Conservation (phyloP, 495 filamentous ascomycete genomes). For the Talaromyces thailandensis region DNA sequence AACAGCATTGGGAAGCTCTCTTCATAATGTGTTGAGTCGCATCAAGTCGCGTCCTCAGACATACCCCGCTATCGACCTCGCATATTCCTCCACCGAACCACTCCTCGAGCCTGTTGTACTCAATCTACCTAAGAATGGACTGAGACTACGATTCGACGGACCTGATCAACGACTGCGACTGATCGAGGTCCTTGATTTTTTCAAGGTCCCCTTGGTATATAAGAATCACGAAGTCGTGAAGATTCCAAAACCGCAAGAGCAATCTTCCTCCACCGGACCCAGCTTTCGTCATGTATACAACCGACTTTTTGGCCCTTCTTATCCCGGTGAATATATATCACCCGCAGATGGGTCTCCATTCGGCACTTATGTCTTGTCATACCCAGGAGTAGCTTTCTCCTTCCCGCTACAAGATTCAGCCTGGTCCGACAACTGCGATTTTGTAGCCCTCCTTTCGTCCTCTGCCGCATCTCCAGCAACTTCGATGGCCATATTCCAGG, state of each 20-base stretch:
- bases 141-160: slow-evolving; percentile 88
- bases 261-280: slow-evolving; percentile 48
- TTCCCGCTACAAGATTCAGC: slow-evolving; percentile 69
- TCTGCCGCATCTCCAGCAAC: slow-evolving; percentile 62
- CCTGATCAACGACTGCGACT: slow-evolving; percentile 84
- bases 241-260: slow-evolving; percentile 37
- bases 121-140: slow-evolving; percentile 69
- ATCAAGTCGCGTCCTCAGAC: slow-evolving; percentile 74
- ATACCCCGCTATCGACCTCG: slow-evolving; percentile 75
- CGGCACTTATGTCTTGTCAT: slow-evolving; percentile 78
- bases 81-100: slow-evolving; percentile 62
- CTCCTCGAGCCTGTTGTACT: slow-evolving; percentile 64
- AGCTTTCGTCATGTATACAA: slow-evolving; percentile 88
- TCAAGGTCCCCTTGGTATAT: slow-evolving; percentile 72
- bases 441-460: slow-evolving; percentile 77
- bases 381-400: slow-evolving; percentile 85
- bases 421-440: slow-evolving; percentile 77
- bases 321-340: slow-evolving; percentile 80
- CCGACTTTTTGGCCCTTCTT: slow-evolving; percentile 81
- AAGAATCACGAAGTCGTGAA: slow-evolving; percentile 80
- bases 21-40: slow-evolving; percentile 78
- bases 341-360: slow-evolving; percentile 42
- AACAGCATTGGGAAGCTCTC: slow-evolving; percentile 74
- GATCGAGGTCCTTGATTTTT: slow-evolving; percentile 86
- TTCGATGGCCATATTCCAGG: slow-evolving; percentile 81